phyloP scores from a whole-genome alignment of 2,329 filamentous ascomycete genomes.

The Proliferodiscus dingleyae region DNA sequence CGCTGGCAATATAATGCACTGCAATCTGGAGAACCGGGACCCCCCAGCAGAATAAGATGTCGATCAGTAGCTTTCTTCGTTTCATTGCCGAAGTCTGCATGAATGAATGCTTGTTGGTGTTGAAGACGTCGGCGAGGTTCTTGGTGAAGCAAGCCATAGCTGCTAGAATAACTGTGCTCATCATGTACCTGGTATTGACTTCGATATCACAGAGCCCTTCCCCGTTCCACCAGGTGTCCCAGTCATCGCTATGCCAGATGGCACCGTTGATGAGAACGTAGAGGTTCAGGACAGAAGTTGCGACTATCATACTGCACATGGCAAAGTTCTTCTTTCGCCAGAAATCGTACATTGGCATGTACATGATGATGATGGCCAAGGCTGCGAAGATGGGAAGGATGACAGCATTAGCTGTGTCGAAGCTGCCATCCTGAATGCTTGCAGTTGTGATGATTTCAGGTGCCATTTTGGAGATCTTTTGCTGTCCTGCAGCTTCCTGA shows the following conservation, averaged over 20 bases:
- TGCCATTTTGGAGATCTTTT: not conserved
- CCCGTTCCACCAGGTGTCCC: slow-evolving; percentile 51
- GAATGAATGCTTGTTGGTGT: slow-evolving; percentile 50
- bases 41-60: slow-evolving; percentile 50
- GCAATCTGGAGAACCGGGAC: slow-evolving; percentile 51
- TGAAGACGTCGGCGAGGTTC: slow-evolving; percentile 54
- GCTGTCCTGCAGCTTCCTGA: slow-evolving; percentile 1
- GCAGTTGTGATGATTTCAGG: not conserved
- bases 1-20: slow-evolving; percentile 56
- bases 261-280: slow-evolving; percentile 57
- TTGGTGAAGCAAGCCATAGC: slow-evolving; percentile 54
- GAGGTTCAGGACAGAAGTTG: slow-evolving; percentile 51
- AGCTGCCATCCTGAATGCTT: not conserved
- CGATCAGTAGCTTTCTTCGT: slow-evolving; percentile 42
- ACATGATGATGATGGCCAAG: slow-evolving; percentile 46
- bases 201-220: slow-evolving; percentile 60
- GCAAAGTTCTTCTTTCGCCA: slow-evolving; percentile 55
- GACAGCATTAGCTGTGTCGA: slow-evolving; percentile 30
- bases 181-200: slow-evolving; percentile 50
- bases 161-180: slow-evolving; percentile 47
- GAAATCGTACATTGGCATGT: slow-evolving; percentile 57
- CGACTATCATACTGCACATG: slow-evolving; percentile 51
- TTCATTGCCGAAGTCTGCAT: slow-evolving; percentile 44
- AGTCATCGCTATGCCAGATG: slow-evolving; percentile 58
- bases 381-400: slow-evolving; percentile 44